A percentile compares a stretch with the other conserved stretches of the same genome.
phyloP scores from a whole-genome alignment of 768 basidiomycete genomes.

The Albatrellus ellisii region DNA sequence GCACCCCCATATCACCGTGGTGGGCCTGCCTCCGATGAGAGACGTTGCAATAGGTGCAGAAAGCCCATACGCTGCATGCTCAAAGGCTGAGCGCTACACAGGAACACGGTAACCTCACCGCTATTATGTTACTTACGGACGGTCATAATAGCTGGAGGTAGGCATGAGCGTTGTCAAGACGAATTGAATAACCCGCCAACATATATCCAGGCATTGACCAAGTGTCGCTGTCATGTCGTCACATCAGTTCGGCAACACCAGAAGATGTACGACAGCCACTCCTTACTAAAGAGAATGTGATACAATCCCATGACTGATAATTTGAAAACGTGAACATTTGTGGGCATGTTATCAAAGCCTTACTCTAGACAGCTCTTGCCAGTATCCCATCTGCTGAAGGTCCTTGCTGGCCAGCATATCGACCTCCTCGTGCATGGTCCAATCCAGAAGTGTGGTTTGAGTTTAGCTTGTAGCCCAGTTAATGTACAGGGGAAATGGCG shows the following conservation, averaged over 20 bases:
- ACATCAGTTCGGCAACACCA: background rate
- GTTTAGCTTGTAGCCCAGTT: no score
- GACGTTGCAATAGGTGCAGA: conserved; percentile 43
- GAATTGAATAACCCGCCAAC: background rate
- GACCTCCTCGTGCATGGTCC: no score
- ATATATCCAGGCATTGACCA: background rate
- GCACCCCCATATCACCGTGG: conserved; percentile 46
- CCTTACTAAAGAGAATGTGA: conserved; percentile 4
- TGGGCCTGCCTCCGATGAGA: conserved; percentile 40
- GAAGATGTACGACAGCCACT: background rate
- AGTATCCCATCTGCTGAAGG: conserved; percentile 41
- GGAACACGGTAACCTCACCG: background rate
- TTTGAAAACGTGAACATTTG: background rate
- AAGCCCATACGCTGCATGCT: conserved; percentile 35
- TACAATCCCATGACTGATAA: conserved; percentile 1
- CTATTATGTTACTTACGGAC: conserved; percentile 32
- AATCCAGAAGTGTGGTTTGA: no score
- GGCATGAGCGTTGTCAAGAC: background rate
- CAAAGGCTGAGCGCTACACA: background rate
- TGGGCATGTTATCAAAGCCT: conserved; percentile 13
- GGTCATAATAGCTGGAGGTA: conserved; percentile 38
- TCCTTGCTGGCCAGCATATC: conserved; percentile 18
- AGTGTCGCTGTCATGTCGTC: background rate
- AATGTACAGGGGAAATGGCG: no score
- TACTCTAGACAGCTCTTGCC: conserved; percentile 35